These are phyloP conservation scores for Trichosanthes cucumerina DNA, from an alignment of 306 rosid species.

Conservation along the genomic window DNA sequence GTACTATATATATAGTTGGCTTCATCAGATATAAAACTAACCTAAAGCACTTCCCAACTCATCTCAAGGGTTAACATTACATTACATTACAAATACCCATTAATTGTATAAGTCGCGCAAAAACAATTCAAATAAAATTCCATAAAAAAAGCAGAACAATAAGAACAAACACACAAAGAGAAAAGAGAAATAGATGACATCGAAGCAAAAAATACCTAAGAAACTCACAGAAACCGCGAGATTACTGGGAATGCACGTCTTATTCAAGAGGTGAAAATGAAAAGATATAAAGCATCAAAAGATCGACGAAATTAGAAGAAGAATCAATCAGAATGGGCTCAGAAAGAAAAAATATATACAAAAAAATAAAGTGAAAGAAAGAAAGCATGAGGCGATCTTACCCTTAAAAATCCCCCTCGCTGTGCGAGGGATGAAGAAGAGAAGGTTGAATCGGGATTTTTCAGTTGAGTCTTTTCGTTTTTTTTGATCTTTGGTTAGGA, in stretches of 20 bases:
- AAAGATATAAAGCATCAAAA: background rate
- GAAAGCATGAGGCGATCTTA: constrained; percentile 2
- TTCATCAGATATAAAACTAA: background rate
- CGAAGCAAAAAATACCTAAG: background rate
- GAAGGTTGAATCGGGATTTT: background rate
- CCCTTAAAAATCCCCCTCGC: background rate
- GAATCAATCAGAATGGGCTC: background rate
- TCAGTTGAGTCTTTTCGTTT: background rate
- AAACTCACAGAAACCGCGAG: background rate
- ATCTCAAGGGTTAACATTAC: background rate
- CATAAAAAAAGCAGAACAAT: background rate
- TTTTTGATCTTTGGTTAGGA: background rate
- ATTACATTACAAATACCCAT: background rate
- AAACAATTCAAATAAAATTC: background rate
- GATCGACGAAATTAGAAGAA: background rate
- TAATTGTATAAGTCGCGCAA: background rate
- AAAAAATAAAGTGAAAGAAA: background rate
- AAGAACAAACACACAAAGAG: background rate
- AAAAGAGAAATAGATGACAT: background rate
- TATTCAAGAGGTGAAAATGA: background rate
- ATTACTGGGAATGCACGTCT: background rate
- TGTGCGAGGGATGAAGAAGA: background rate
- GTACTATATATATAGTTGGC: no score
- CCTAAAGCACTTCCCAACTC: background rate
- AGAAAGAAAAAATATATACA: background rate